Evolutionary conservation across 228 moss, liverwort and hornwort species (phyloP).

Genomic region (Sphagnum magellanicum): DNA sequence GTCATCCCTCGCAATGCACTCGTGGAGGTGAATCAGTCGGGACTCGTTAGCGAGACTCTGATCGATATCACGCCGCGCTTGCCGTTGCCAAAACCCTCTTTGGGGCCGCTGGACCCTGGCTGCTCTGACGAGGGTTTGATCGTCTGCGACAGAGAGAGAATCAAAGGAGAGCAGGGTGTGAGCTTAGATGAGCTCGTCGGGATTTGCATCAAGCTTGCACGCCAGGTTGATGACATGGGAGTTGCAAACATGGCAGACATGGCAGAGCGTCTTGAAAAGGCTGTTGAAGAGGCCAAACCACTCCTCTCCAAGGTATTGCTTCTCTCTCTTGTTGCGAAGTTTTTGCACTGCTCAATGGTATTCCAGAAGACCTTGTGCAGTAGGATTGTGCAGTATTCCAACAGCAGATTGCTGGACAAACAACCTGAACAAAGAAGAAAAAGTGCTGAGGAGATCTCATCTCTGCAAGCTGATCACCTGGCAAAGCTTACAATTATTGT

Average conservation of each 20-base stretch:
- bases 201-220: conserved; percentile 43
- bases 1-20: conserved; percentile 52
- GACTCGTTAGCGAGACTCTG: conserved; percentile 50
- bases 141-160: conserved; percentile 46
- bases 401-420: too few relatives aligned
- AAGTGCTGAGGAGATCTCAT: neutral
- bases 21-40: conserved; percentile 51
- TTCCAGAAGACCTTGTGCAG: neutral
- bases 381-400: neutral
- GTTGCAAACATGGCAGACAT: conserved; percentile 31
- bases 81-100: conserved; percentile 30
- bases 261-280: conserved; percentile 28
- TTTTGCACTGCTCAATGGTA: neutral
- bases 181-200: conserved; percentile 49
- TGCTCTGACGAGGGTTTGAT: conserved; percentile 42
- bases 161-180: conserved; percentile 47
- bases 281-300: conserved; percentile 46
- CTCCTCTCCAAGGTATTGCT: conserved; percentile 33
- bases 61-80: conserved; percentile 39
- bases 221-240: conserved; percentile 33
- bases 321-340: neutral
- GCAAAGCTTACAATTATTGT: neutral
- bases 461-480: neutral
- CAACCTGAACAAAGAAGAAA: neutral
- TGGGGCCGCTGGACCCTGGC: conserved; percentile 33